Evolutionary conservation across 1,284 basidiomycete species (phyloP).

Genomic region (Moesziomyces antarcticus): DNA sequence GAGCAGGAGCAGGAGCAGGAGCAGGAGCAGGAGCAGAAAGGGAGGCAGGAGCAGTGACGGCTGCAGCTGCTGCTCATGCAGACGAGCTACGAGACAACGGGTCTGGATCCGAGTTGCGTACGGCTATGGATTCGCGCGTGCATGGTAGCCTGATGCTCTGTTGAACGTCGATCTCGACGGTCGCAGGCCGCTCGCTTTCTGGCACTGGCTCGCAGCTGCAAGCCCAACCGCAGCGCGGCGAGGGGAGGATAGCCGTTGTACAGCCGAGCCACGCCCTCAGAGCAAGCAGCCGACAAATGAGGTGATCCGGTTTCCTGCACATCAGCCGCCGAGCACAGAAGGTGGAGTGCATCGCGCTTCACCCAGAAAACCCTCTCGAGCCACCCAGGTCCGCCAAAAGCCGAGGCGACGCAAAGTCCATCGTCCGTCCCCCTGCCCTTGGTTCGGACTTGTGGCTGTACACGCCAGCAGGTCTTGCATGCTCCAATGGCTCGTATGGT

Average conservation of each 20-base stretch:
- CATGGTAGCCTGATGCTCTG: background rate
- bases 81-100: background rate
- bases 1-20: background rate
- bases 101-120: background rate
- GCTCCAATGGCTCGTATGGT: too few species aligned
- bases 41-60: background rate
- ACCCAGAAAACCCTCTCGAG: constrained; percentile 10
- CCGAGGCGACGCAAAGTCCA: constrained; percentile 4
- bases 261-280: background rate
- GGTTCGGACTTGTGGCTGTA: too few species aligned
- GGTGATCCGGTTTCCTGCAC: background rate
- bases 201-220: background rate
- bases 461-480: too few species aligned
- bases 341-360: background rate
- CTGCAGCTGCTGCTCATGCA: background rate
- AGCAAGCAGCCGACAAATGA: background rate
- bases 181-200: too few species aligned
- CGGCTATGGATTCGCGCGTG: constrained; percentile 3
- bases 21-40: constrained; percentile 1
- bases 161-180: background rate
- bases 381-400: constrained; percentile 25
- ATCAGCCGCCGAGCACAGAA: background rate
- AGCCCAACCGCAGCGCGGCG: background rate
- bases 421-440: background rate
- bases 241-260: background rate